phyloP scores from a whole-genome alignment of 441 rosid species.

The Kokia cookei region DNA sequence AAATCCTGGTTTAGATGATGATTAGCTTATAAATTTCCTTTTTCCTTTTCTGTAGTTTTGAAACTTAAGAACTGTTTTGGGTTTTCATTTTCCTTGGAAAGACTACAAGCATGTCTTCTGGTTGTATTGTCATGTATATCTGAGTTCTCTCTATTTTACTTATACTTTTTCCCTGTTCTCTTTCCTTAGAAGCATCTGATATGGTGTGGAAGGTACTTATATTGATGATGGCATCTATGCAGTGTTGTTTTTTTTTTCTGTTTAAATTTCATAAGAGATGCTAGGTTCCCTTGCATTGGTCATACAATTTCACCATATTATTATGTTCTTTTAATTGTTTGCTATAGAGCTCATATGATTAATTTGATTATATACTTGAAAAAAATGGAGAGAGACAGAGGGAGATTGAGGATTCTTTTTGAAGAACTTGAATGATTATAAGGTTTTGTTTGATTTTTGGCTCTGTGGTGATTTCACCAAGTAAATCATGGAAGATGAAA shows the following conservation, averaged over 20 bases:
- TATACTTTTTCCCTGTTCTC: neutral
- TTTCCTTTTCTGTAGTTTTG: neutral
- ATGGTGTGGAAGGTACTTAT: neutral
- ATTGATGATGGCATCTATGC: neutral
- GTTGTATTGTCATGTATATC: neutral
- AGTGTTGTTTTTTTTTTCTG: neutral
- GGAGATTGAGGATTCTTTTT: neutral
- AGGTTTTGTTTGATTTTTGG: neutral
- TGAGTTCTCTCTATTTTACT: neutral
- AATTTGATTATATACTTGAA: neutral
- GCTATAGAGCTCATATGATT: neutral
- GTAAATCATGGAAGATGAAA: neutral
- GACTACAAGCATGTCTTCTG: constrained; percentile 1
- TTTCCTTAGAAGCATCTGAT: neutral
- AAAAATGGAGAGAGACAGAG: neutral
- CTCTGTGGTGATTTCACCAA: neutral
- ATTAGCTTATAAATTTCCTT: neutral
- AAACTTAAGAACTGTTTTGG: neutral
- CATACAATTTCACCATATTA: neutral
- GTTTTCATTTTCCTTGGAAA: neutral
- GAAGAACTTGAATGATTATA: neutral
- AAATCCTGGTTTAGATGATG: neutral
- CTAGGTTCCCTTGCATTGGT: neutral
- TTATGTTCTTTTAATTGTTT: neutral
- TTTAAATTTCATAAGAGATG: neutral